These are phyloP conservation scores for Funneliformis geosporum DNA, from an alignment of 192 early-diverging fungal species.

Conservation along the genomic window DNA sequence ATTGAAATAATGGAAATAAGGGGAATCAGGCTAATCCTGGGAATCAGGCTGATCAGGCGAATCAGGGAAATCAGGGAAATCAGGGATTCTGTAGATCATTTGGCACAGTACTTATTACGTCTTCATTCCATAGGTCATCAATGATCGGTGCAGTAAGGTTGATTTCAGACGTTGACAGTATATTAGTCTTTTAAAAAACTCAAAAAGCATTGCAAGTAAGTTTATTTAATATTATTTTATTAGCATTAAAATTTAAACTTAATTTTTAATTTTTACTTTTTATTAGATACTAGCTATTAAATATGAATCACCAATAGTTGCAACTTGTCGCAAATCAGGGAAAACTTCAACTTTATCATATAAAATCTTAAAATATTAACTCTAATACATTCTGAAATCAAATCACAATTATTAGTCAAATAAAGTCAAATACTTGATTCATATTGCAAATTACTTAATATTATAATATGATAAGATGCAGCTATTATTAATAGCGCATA, in stretches of 20 bases:
- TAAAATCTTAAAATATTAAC: neutral
- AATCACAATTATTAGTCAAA: neutral
- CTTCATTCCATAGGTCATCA: too few relatives aligned
- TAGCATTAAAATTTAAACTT: neutral
- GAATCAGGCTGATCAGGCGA: too few relatives aligned
- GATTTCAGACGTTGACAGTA: too few relatives aligned
- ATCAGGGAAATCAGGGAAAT: too few relatives aligned
- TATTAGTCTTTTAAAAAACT: neutral
- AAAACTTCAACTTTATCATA: neutral
- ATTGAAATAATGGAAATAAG: too few relatives aligned
- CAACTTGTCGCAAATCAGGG: neutral
- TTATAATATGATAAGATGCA: neutral
- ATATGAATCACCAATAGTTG: neutral
- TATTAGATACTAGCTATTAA: too few relatives aligned
- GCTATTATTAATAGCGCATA: neutral
- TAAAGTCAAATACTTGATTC: neutral
- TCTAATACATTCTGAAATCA: neutral
- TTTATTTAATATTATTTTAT: neutral
- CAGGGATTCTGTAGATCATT: too few relatives aligned
- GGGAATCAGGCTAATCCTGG: too few relatives aligned
- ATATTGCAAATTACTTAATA: neutral
- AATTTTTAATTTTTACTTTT: too few relatives aligned
- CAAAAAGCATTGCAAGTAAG: conserved; percentile 8
- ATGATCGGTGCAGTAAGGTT: too few relatives aligned
- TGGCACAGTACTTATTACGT: too few relatives aligned